Base-by-base conservation (phyloP, 768 basidiomycete species). In the Russula dissimulans region DNA sequence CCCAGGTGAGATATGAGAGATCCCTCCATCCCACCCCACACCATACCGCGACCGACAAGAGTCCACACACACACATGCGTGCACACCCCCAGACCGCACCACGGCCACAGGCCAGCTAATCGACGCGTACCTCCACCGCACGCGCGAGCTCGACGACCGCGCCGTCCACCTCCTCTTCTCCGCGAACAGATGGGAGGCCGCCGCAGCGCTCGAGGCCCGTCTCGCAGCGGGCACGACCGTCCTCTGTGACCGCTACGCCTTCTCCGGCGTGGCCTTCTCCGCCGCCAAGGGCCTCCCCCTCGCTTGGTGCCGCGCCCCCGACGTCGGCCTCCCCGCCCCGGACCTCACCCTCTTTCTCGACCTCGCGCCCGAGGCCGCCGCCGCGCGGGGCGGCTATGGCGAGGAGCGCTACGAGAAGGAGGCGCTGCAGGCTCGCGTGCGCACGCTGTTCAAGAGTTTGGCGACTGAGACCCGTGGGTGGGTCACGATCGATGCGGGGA, bases 161-260 rank as follows among this genome's bases (percentile, higher is more conserved):
- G 89, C 86, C 2, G 85, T 98, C 51, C 95, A 98, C 70, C 82
- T 97, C 3, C 81, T 99, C 57, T 98, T 99, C 77, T 87, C 92
- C 46, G 97, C 95, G 2, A 99, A 99, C 70, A 81, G 95, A 39
- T 98, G 97, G 97, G 95, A 98, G 70, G 81, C 88, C 63, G 86
- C 87, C 91, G 95, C 69, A 56, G 82, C 76, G 0, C 92, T 97
- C 53, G 76, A 82, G 58, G 67, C 72, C 5, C 74, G 81, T 26
- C 77, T 97, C 3, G 71, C 71, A 0, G 68, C 75, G 0, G 92
- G 93, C 0, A 87, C 83, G 4, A 81, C 82, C 0, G 76, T 99
- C 68, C 73, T 99, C 47, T 92, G 90, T 68, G 95, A 98, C 71
- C 81, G 97, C 45, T 99, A 98, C 70, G 91, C 94, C 1, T 98